A percentile compares a stretch with the other conserved stretches of the same genome.
phyloP scores from a whole-genome alignment of 345 rosid genomes.

The Eucalyptus grandis region DNA sequence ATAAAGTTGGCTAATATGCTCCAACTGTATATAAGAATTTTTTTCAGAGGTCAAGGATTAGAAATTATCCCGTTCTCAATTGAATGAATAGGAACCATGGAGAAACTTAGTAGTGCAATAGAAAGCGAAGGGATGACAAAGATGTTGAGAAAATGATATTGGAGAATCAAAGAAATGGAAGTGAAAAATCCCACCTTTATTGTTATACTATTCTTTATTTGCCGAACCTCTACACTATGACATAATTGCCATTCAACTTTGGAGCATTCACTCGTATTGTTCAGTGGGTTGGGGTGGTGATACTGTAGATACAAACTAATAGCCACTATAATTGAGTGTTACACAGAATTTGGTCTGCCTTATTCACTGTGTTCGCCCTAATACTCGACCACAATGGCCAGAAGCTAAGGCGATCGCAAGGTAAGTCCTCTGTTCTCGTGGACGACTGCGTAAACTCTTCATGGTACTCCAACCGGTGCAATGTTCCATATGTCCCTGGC shows the following conservation, averaged over 20 bases:
- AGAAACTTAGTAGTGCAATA: not conserved
- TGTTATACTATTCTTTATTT: not conserved
- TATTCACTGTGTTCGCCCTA: not conserved
- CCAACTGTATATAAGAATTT: not conserved
- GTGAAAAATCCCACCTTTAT: not conserved
- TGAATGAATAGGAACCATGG: not conserved
- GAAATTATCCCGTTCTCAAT: not conserved
- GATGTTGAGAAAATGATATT: not conserved
- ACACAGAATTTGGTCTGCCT: not conserved
- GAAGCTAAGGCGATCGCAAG: not conserved
- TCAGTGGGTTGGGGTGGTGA: not conserved
- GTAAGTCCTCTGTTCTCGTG: not conserved
- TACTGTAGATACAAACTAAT: not conserved
- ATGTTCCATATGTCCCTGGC: constrained; percentile 51
- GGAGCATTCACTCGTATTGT: not conserved
- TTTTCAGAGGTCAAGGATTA: not conserved
- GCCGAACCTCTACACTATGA: not conserved
- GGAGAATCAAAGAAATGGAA: not conserved
- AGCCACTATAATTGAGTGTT: not conserved
- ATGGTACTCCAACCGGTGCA: constrained; percentile 21
- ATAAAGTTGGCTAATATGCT: not conserved
- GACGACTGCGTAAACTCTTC: not conserved
- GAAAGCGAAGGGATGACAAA: not conserved
- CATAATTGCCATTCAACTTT: not conserved
- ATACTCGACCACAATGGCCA: not conserved